A percentile compares a stretch with the other conserved stretches of the same genome.
phyloP scores from a whole-genome alignment of 2,329 filamentous ascomycete genomes.

The Colletotrichum sp. region DNA sequence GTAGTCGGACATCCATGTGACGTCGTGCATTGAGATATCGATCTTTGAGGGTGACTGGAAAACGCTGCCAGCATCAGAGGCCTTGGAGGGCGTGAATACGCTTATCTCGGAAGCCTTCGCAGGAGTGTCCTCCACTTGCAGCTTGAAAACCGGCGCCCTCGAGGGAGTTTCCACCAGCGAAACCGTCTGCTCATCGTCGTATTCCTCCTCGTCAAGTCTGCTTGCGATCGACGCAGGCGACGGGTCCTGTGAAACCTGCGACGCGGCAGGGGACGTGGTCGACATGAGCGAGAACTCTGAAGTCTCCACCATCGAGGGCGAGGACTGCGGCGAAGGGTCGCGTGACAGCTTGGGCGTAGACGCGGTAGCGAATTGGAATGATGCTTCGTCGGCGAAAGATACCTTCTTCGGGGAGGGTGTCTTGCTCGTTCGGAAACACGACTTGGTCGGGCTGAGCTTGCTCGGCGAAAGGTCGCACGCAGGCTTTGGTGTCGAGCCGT shows the following conservation, averaged over 20 bases:
- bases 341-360: neutral
- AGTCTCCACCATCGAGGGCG: neutral
- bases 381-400: slow-evolving; percentile 6
- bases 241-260: neutral
- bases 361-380: neutral
- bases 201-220: neutral
- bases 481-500: neutral
- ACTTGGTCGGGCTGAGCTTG: neutral
- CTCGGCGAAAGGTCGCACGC: neutral
- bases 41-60: slow-evolving; percentile 6
- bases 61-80: neutral
- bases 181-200: neutral
- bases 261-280: neutral
- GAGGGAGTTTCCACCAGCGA: neutral
- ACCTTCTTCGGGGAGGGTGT: slow-evolving; percentile 13
- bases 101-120: neutral
- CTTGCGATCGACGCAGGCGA: neutral
- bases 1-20: slow-evolving; percentile 11
- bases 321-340: neutral
- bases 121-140: neutral
- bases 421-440: neutral
- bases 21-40: slow-evolving; percentile 9
- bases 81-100: neutral
- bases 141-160: neutral
- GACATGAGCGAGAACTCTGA: slow-evolving; percentile 7